A percentile compares a stretch with the other conserved stretches of the same genome.
Evolutionary conservation across 306 rosid species (phyloP).

Genomic region (Cicer pinnatifidum): DNA sequence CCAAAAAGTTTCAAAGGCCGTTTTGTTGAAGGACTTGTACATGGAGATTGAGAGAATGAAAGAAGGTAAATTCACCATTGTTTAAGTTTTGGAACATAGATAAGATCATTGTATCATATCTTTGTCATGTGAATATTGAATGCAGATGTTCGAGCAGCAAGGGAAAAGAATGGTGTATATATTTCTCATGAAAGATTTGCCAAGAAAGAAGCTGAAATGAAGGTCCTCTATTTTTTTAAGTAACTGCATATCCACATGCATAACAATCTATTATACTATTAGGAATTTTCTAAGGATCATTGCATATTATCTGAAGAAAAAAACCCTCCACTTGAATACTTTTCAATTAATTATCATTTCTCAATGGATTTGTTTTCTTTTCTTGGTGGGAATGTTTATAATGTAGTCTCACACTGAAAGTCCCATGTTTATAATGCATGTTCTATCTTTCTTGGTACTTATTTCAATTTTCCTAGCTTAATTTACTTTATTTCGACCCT

Average conservation of each 20-base stretch:
- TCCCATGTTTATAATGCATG: constrained; percentile 18
- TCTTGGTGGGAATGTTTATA: too few species aligned
- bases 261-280: constrained; percentile 14
- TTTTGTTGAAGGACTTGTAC: constrained; percentile 85
- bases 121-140: constrained; percentile 29
- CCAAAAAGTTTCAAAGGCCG: constrained; percentile 89
- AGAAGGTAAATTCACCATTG: constrained; percentile 63
- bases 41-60: constrained; percentile 88
- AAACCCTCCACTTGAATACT: too few species aligned
- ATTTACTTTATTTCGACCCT: constrained; percentile 21
- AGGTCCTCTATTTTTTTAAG: constrained; percentile 54
- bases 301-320: too few species aligned
- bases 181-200: constrained; percentile 85
- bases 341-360: too few species aligned
- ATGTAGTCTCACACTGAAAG: too few species aligned
- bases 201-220: constrained; percentile 90
- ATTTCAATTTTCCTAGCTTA: constrained; percentile 35
- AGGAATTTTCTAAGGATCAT: too few species aligned
- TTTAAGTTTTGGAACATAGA: constrained; percentile 27
- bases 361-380: too few species aligned
- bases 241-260: neutral
- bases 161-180: constrained; percentile 96
- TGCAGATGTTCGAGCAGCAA: constrained; percentile 90
- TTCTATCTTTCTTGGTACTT: constrained; percentile 13
- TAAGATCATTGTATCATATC: constrained; percentile 27